Evolutionary conservation across 306 rosid genomes (phyloP).

Genomic region (Oxytropis ochrocephala): DNA sequence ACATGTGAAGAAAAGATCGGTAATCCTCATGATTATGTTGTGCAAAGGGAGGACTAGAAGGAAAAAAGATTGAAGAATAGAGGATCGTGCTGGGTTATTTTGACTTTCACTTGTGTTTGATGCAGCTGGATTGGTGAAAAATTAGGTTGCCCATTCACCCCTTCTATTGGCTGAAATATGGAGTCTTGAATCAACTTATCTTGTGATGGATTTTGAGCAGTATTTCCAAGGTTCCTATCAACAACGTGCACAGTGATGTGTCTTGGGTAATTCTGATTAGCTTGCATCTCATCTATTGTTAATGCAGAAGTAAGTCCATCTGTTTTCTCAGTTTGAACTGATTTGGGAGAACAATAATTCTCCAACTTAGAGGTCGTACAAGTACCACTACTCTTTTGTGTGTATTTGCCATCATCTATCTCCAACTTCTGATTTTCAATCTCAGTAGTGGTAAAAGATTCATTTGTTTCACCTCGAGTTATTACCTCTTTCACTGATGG

Average conservation of each 20-base stretch:
- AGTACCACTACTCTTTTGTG: slow-evolving; percentile 30
- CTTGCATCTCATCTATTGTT: slow-evolving; percentile 59
- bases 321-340: slow-evolving; percentile 44
- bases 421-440: slow-evolving; percentile 44
- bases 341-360: slow-evolving; percentile 38
- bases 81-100: slow-evolving; percentile 45
- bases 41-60: slow-evolving; percentile 49
- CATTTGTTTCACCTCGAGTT: slow-evolving; percentile 36
- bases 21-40: slow-evolving; percentile 46
- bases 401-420: slow-evolving; percentile 39
- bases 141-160: slow-evolving; percentile 40
- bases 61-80: slow-evolving; percentile 64
- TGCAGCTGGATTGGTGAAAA: slow-evolving; percentile 41
- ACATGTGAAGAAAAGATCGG: slow-evolving; percentile 57
- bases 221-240: slow-evolving; percentile 61
- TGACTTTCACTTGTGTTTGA: slow-evolving; percentile 55
- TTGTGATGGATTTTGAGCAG: slow-evolving; percentile 42
- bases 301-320: slow-evolving; percentile 43
- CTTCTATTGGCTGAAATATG: slow-evolving; percentile 51
- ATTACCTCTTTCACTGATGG: slow-evolving; percentile 50
- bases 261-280: slow-evolving; percentile 72
- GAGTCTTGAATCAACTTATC: slow-evolving; percentile 46
- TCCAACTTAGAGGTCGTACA: slow-evolving; percentile 40
- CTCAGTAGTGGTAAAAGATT: slow-evolving; percentile 44
- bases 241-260: slow-evolving; percentile 84